Percentiles rank a stretch among this genome's conserved stretches.
Evolutionary conservation across 2,329 filamentous ascomycete species (phyloP).

Genomic region (Pseudogymnoascus sp.): DNA sequence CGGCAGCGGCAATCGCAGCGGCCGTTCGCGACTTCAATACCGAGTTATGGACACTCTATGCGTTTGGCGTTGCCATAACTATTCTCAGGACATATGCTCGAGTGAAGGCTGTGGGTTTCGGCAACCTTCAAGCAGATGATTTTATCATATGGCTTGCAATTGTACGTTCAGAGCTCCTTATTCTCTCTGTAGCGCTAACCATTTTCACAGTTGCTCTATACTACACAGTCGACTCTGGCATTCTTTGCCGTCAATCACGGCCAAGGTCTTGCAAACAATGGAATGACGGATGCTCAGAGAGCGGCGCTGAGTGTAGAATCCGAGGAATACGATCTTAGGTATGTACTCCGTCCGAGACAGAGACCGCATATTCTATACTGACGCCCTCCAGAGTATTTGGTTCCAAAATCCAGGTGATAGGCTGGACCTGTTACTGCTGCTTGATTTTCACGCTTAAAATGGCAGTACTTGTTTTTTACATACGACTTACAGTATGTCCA

Average conservation of each 20-base stretch:
- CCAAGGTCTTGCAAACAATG: conserved; percentile 46
- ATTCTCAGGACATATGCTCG: conserved; percentile 42
- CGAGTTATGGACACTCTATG: conserved; percentile 43
- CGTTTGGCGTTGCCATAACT: conserved; percentile 41
- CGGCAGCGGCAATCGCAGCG: conserved; percentile 11
- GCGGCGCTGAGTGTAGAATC: conserved; percentile 34
- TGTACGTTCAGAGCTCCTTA: conserved; percentile 29
- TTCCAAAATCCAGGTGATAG: conserved; percentile 43
- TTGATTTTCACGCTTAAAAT: conserved; percentile 45
- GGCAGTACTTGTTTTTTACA: conserved; percentile 49
- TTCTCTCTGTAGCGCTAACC: conserved; percentile 5
- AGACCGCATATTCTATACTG: background rate
- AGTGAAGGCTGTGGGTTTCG: conserved; percentile 38
- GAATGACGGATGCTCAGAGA: conserved; percentile 45
- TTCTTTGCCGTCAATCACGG: conserved; percentile 41
- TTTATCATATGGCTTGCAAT: conserved; percentile 48
- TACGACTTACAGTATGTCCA: conserved; percentile 37
- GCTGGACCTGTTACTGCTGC: conserved; percentile 45
- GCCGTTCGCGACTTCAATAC: conserved; percentile 29
- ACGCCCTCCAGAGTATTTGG: conserved; percentile 36
- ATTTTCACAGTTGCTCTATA: conserved; percentile 38
- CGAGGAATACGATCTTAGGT: conserved; percentile 35
- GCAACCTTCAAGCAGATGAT: conserved; percentile 48
- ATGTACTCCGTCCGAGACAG: no score
- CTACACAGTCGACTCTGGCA: conserved; percentile 39